Evolutionary conservation across 108 stramenopile genomes (phyloP).

Genomic region (Cyclotella sp.): DNA sequence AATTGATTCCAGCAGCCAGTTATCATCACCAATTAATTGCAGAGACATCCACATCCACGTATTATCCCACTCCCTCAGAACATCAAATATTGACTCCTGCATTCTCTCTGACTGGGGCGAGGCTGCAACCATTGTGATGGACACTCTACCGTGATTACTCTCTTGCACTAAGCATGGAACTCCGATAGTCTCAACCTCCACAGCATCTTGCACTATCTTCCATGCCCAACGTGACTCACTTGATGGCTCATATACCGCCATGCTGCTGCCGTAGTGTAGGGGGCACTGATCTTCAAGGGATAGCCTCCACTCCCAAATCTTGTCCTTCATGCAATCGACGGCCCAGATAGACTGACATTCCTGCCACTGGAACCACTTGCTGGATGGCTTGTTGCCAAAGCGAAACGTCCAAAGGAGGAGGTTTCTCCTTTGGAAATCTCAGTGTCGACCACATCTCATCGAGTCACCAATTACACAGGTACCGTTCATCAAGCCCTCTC

Average conservation of each 20-base stretch:
- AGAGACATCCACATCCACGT: conserved; percentile 12
- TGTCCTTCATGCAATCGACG: not conserved
- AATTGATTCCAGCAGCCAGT: not conserved
- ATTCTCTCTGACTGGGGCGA: too few species aligned
- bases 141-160: not conserved
- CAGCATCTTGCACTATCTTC: not conserved
- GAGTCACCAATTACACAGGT: not conserved
- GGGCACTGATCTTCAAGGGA: not conserved
- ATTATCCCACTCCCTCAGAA: conserved; percentile 11
- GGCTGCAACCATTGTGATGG: not conserved
- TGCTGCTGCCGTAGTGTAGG: too few species aligned
- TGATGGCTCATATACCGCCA: not conserved
- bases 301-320: conserved; percentile 13
- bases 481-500: conserved; percentile 3
- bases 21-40: not conserved
- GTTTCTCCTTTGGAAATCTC: conserved; percentile 1
- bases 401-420: not conserved
- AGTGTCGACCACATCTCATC: conserved; percentile 18
- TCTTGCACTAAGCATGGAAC: not conserved
- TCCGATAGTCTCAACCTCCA: not conserved
- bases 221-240: not conserved
- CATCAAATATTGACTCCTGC: too few species aligned
- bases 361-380: not conserved
- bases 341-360: not conserved
- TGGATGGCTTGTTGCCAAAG: conserved; percentile 5